phyloP scores from a whole-genome alignment of 2,329 filamentous ascomycete genomes.

The Colletotrichum theobromicola region DNA sequence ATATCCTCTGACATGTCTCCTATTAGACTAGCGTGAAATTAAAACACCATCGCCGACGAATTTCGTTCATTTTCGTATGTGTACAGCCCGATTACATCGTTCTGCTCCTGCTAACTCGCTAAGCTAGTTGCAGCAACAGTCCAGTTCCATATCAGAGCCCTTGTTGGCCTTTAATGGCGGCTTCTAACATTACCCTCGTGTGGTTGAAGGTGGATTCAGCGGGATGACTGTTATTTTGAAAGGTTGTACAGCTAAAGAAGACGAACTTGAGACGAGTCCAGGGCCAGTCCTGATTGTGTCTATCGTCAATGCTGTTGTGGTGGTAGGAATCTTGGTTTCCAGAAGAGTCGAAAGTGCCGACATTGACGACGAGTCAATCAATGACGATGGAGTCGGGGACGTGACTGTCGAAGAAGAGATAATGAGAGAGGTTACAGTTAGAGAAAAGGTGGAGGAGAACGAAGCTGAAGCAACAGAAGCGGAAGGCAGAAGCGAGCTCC shows the following conservation, averaged over 20 bases:
- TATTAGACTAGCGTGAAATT: no score
- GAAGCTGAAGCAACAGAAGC: not conserved
- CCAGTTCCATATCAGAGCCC: not conserved
- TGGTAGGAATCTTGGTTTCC: not conserved
- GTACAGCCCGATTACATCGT: no score
- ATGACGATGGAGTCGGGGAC: not conserved
- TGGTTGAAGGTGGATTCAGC: not conserved
- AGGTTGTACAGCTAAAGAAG: not conserved
- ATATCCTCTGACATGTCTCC: no score
- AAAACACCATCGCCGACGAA: no score
- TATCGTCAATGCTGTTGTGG: not conserved
- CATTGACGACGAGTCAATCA: not conserved
- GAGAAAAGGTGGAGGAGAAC: not conserved
- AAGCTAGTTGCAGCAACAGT: not conserved
- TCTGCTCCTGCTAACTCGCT: not conserved
- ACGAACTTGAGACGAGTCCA: not conserved
- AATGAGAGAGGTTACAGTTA: not conserved
- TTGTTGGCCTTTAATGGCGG: not conserved
- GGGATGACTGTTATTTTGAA: not conserved
- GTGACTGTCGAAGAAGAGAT: not conserved
- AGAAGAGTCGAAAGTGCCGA: not conserved
- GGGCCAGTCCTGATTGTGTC: not conserved
- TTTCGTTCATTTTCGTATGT: no score
- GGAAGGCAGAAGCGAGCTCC: not conserved
- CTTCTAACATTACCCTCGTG: not conserved